phyloP scores from a whole-genome alignment of 768 basidiomycete species.

The Macrolepiota dolichaula region DNA sequence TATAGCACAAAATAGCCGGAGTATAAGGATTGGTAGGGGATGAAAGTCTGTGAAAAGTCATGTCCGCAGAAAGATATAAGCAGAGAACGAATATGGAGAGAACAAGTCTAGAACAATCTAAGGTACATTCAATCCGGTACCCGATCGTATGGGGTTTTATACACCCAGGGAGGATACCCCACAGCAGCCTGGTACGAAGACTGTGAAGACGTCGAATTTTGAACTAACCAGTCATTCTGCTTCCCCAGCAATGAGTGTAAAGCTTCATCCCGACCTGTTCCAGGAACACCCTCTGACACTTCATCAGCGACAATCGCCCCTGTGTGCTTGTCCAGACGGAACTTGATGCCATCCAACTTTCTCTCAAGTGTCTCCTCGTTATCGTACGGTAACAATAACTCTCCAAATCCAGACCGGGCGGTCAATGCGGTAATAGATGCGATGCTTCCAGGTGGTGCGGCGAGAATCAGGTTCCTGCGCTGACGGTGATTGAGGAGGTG shows the following conservation, averaged over 20 bases:
- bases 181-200: constrained; percentile 19
- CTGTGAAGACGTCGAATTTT: constrained; percentile 21
- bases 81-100: not conserved
- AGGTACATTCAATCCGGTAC: not conserved
- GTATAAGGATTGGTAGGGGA: too few relatives aligned
- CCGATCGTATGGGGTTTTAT: constrained; percentile 3
- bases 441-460: constrained; percentile 57
- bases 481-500: constrained; percentile 45
- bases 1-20: too few relatives aligned
- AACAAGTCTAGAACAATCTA: not conserved
- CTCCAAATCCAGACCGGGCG: constrained; percentile 58
- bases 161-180: constrained; percentile 13
- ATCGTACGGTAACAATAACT: constrained; percentile 60
- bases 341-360: constrained; percentile 49
- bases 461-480: constrained; percentile 47
- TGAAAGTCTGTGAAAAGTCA: not conserved
- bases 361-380: constrained; percentile 37
- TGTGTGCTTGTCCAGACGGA: constrained; percentile 53
- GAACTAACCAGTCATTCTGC: constrained; percentile 9
- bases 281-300: constrained; percentile 23
- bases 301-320: constrained; percentile 64
- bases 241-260: constrained; percentile 33
- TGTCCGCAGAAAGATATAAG: not conserved
- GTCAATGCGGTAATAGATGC: constrained; percentile 55
- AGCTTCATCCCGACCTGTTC: constrained; percentile 33